Evolutionary conservation across 495 filamentous ascomycete genomes (phyloP).

Genomic region (Aspergillus affinis): DNA sequence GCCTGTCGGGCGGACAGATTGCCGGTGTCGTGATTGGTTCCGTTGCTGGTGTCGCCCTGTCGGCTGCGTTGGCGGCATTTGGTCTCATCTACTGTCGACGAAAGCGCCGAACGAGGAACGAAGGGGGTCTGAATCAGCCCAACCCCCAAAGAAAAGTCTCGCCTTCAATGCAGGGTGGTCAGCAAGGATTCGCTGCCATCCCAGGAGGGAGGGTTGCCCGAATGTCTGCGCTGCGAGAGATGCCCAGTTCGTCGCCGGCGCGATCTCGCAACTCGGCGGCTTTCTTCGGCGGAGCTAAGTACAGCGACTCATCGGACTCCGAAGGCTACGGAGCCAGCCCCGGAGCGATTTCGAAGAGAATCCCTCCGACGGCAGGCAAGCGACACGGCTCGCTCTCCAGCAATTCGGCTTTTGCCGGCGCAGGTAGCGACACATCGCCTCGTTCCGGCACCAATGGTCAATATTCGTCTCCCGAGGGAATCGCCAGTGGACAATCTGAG

Average conservation of each 20-base stretch:
- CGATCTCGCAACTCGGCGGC: slow-evolving; percentile 43
- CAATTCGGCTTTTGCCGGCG: slow-evolving; percentile 68
- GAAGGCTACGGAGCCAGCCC: slow-evolving; percentile 81
- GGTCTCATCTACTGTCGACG: slow-evolving; percentile 59
- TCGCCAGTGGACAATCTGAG: slow-evolving; percentile 89
- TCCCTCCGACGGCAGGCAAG: slow-evolving; percentile 65
- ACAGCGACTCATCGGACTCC: slow-evolving; percentile 75
- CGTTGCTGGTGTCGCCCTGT: slow-evolving; percentile 65
- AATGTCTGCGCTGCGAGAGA: slow-evolving; percentile 89
- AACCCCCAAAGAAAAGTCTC: slow-evolving; percentile 67
- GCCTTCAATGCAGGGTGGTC: slow-evolving; percentile 51
- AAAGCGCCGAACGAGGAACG: slow-evolving; percentile 57
- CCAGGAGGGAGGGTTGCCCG: slow-evolving; percentile 89
- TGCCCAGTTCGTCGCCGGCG: slow-evolving; percentile 59
- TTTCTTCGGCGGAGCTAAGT: slow-evolving; percentile 48
- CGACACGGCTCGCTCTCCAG: slow-evolving; percentile 90
- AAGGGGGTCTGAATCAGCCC: slow-evolving; percentile 80
- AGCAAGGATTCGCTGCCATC: slow-evolving; percentile 67
- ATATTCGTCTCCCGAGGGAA: slow-evolving; percentile 77
- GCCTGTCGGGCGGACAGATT: slow-evolving; percentile 79
- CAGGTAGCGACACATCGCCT: slow-evolving; percentile 74
- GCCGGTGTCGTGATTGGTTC: slow-evolving; percentile 88
- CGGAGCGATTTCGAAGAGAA: slow-evolving; percentile 60
- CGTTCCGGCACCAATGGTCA: slow-evolving; percentile 67
- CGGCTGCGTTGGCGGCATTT: slow-evolving; percentile 62